A percentile compares a stretch with the other conserved stretches of the same genome.
Evolutionary conservation across 805 yeast genomes (phyloP).

Genomic region (Candida nitratophila): DNA sequence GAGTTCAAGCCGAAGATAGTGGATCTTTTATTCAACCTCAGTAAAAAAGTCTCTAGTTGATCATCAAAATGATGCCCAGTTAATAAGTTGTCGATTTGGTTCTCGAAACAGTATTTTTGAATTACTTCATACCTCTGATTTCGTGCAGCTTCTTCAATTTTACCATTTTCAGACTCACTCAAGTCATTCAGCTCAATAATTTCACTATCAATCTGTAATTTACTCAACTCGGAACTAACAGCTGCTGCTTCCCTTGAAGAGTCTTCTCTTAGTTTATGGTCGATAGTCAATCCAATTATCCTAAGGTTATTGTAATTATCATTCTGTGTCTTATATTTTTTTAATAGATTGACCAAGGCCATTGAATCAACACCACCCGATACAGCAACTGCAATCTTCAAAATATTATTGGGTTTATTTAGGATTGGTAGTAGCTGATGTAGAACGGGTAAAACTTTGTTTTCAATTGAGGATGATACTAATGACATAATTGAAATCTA

Average conservation of each 20-base stretch:
- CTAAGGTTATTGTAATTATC: slow-evolving; percentile 5
- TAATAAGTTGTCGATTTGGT: slow-evolving; percentile 31
- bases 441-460: slow-evolving; percentile 17
- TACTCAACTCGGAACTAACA: slow-evolving; percentile 18
- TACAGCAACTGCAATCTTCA: slow-evolving; percentile 44
- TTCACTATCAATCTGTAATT: background rate
- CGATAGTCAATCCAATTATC: slow-evolving; percentile 55
- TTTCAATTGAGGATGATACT: background rate
- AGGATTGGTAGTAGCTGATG: slow-evolving; percentile 12
- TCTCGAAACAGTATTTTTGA: slow-evolving; percentile 29
- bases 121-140: slow-evolving; percentile 41
- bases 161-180: slow-evolving; percentile 5
- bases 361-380: slow-evolving; percentile 84
- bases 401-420: background rate
- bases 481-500: too few relatives aligned
- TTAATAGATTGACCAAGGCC: slow-evolving; percentile 50
- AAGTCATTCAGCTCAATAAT: slow-evolving; percentile 3
- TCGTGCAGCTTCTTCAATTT: slow-evolving; percentile 57
- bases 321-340: slow-evolving; percentile 27
- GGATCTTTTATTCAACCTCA: slow-evolving; percentile 41
- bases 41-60: slow-evolving; percentile 61
- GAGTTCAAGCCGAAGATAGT: slow-evolving; percentile 55
- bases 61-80: slow-evolving; percentile 70
- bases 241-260: slow-evolving; percentile 42
- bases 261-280: slow-evolving; percentile 49